phyloP scores from a whole-genome alignment of 768 basidiomycete genomes.

The Lentinula guzmanii region DNA sequence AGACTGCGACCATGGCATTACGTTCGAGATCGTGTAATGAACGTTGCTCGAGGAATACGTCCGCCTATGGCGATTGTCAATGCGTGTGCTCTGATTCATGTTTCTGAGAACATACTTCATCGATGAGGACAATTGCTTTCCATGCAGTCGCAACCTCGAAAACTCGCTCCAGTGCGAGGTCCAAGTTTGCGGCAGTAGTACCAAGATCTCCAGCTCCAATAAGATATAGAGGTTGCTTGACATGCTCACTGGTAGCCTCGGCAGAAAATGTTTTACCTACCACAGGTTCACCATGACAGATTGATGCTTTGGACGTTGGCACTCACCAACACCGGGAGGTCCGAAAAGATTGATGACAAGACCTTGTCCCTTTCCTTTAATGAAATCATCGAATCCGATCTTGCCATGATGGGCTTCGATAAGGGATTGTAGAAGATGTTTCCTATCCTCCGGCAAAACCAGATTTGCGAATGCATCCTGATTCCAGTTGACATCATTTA shows the following conservation, averaged over 20 bases:
- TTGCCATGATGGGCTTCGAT: slow-evolving; percentile 53
- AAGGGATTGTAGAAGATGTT: slow-evolving; percentile 48
- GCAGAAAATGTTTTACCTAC: slow-evolving; percentile 54
- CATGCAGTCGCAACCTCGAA: slow-evolving; percentile 53
- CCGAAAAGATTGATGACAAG: slow-evolving; percentile 53
- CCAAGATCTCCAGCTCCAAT: slow-evolving; percentile 53
- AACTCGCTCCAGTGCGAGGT: slow-evolving; percentile 37
- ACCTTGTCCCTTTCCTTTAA: slow-evolving; percentile 61
- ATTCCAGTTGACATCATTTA: slow-evolving; percentile 51
- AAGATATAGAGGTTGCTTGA: slow-evolving; percentile 45
- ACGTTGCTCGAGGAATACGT: slow-evolving; percentile 69
- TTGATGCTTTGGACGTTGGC: background rate
- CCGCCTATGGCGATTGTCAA: slow-evolving; percentile 29
- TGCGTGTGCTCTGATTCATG: background rate
- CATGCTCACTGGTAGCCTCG: slow-evolving; percentile 53
- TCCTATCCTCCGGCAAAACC: slow-evolving; percentile 48
- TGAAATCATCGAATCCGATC: slow-evolving; percentile 52
- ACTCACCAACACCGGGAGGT: slow-evolving; percentile 51
- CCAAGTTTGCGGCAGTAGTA: slow-evolving; percentile 36
- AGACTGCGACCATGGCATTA: slow-evolving; percentile 71
- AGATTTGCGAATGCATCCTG: slow-evolving; percentile 53
- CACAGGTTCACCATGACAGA: background rate
- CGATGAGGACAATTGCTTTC: slow-evolving; percentile 55
- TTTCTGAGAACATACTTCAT: slow-evolving; percentile 29
- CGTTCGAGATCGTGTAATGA: slow-evolving; percentile 58